These are phyloP conservation scores for Lasiosphaeria ovina DNA, from an alignment of 495 filamentous ascomycete species.

Conservation along the genomic window DNA sequence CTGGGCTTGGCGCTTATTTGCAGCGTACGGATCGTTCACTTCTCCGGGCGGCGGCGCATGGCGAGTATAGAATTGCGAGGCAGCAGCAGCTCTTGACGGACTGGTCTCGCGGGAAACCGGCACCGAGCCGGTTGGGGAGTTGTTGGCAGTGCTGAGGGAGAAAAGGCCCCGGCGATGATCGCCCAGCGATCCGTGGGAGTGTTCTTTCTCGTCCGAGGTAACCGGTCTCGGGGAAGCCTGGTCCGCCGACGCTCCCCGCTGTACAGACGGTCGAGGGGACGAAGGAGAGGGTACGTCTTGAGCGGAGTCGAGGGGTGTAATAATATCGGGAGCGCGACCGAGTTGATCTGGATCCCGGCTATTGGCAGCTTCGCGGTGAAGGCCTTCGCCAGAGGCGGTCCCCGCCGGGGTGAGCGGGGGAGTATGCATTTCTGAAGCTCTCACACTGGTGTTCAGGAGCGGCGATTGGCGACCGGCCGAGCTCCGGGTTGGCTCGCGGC, in stretches of 20 bases:
- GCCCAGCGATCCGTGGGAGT: constrained; percentile 24
- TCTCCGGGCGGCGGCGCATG: constrained; percentile 80
- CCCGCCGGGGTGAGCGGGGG: constrained; percentile 87
- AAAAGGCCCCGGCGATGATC: constrained; percentile 68
- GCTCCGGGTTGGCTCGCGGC: constrained; percentile 34
- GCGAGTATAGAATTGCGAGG: constrained; percentile 58
- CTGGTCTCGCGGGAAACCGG: constrained; percentile 64
- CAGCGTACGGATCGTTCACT: constrained; percentile 83
- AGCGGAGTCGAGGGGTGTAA: constrained; percentile 57
- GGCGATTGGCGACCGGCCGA: constrained; percentile 44
- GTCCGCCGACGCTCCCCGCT: constrained; percentile 16
- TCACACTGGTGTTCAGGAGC: constrained; percentile 40
- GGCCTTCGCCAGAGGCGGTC: constrained; percentile 45
- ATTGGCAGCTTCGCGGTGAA: constrained; percentile 24
- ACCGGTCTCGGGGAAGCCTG: constrained; percentile 34
- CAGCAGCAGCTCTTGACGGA: constrained; percentile 57
- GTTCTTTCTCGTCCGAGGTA: constrained; percentile 42
- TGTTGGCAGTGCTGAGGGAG: constrained; percentile 64
- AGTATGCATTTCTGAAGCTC: constrained; percentile 68
- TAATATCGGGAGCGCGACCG: constrained; percentile 52
- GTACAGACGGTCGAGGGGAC: constrained; percentile 21
- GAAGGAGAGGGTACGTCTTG: constrained; percentile 38
- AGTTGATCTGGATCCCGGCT: constrained; percentile 28
- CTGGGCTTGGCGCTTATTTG: constrained; percentile 73
- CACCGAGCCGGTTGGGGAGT: constrained; percentile 60